These are phyloP conservation scores for Phytophthora palmivora DNA, from an alignment of 352 stramenopile genomes.

Conservation along the genomic window DNA sequence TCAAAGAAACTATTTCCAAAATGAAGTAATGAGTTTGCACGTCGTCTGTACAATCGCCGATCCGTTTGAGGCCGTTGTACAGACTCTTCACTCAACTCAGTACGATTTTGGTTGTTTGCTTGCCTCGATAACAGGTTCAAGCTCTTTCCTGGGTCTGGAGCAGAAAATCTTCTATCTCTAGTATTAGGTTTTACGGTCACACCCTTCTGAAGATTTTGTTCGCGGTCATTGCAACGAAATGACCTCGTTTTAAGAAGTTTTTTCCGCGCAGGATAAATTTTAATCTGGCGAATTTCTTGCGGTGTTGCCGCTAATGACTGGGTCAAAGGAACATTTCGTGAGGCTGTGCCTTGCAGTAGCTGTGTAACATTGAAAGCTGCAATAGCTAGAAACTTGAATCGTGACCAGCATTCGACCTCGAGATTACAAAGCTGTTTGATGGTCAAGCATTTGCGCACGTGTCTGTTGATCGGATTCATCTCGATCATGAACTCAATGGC, in stretches of 20 bases:
- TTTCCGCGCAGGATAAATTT: slow-evolving; percentile 25
- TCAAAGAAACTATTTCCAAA: slow-evolving; percentile 59
- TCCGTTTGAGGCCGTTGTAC: too few species aligned
- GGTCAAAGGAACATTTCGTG: slow-evolving; percentile 5
- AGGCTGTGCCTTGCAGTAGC: slow-evolving; percentile 46
- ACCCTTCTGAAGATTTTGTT: background rate
- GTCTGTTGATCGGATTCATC: slow-evolving; percentile 63
- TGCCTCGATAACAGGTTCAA: slow-evolving; percentile 19
- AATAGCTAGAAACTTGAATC: slow-evolving; percentile 46
- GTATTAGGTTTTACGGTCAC: background rate
- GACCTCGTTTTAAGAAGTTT: slow-evolving; percentile 16
- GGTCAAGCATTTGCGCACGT: slow-evolving; percentile 45
- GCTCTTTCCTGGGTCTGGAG: slow-evolving; percentile 4
- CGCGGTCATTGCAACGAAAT: slow-evolving; percentile 10
- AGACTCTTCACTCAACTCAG: too few species aligned
- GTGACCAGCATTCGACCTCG: slow-evolving; percentile 62
- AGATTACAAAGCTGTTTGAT: slow-evolving; percentile 45
- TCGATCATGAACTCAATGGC: slow-evolving; percentile 53
- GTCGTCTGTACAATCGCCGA: too few species aligned
- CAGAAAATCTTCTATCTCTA: background rate
- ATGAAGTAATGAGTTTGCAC: slow-evolving; percentile 44
- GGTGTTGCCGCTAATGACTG: background rate
- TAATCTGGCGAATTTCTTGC: slow-evolving; percentile 10
- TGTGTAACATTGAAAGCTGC: slow-evolving; percentile 41
- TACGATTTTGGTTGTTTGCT: background rate